These are phyloP conservation scores for Mediolabrus comicus DNA, from an alignment of 108 stramenopile genomes.

Conservation along the genomic window DNA sequence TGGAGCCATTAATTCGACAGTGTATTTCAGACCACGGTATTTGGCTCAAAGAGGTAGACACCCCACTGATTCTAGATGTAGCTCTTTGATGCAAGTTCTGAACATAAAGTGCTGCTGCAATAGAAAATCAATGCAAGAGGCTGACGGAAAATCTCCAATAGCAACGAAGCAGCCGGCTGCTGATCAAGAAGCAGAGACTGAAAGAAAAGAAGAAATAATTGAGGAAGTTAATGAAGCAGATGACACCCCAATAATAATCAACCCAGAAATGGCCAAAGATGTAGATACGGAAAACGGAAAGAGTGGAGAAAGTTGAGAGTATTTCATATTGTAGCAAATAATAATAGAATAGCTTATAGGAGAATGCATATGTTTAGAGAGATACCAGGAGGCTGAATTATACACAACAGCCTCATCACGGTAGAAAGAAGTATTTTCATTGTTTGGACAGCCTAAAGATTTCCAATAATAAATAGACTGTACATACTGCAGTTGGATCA, in stretches of 20 bases:
- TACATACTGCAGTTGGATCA: background rate
- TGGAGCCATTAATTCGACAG: conserved; percentile 11
- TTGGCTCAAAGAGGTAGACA: conserved; percentile 5
- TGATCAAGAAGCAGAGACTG: background rate
- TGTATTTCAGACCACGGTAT: conserved; percentile 24
- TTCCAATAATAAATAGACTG: background rate
- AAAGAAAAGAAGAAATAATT: background rate
- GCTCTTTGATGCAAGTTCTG: background rate
- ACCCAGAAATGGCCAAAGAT: background rate
- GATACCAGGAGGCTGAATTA: background rate
- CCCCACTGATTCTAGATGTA: conserved; percentile 1
- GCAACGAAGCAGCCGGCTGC: background rate
- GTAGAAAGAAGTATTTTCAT: background rate
- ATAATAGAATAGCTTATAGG: no score
- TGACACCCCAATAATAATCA: background rate
- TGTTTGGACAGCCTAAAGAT: background rate
- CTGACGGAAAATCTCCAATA: background rate
- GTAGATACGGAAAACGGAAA: background rate
- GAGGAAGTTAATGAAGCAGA: background rate
- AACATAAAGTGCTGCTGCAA: background rate
- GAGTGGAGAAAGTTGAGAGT: no score
- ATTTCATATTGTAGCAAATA: no score
- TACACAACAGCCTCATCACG: background rate
- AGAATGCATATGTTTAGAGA: background rate
- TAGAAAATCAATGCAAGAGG: conserved; percentile 1